Percentiles rank a stretch among this genome's conserved stretches.
Conservation (phyloP, 106 monocot species). For the Agapanthus africanus region DNA sequence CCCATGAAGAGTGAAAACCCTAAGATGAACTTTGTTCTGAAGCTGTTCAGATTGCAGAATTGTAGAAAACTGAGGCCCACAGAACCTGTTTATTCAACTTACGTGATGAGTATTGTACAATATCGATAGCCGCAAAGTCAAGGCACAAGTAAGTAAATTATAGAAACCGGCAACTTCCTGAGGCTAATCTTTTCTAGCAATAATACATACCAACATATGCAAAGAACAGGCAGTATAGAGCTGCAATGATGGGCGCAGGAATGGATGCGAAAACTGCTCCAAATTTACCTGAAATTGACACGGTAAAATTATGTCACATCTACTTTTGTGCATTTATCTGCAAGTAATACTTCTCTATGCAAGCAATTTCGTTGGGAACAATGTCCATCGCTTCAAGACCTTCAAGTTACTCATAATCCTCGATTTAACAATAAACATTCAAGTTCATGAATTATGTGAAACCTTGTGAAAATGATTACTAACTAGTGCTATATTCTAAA, state of each 20-base stretch:
- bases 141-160: neutral
- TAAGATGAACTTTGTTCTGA: constrained; percentile 87
- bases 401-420: neutral
- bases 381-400: neutral
- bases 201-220: constrained; percentile 79
- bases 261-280: constrained; percentile 94
- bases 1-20: constrained; percentile 93
- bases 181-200: neutral
- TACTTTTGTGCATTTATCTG: too few relatives aligned
- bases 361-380: too few relatives aligned
- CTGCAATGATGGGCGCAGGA: constrained; percentile 87
- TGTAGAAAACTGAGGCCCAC: constrained; percentile 84
- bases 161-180: neutral
- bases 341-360: too few relatives aligned
- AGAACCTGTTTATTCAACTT: constrained; percentile 39
- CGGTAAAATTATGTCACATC: too few relatives aligned
- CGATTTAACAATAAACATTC: neutral
- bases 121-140: neutral
- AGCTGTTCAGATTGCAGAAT: constrained; percentile 96
- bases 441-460: too few relatives aligned
- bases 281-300: constrained; percentile 67
- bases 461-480: too few relatives aligned
- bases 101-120: neutral
- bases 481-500: neutral
- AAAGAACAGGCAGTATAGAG: constrained; percentile 95